These are phyloP conservation scores for Closterium sp. DNA, from an alignment of 139 green algal genomes.

Conservation along the genomic window DNA sequence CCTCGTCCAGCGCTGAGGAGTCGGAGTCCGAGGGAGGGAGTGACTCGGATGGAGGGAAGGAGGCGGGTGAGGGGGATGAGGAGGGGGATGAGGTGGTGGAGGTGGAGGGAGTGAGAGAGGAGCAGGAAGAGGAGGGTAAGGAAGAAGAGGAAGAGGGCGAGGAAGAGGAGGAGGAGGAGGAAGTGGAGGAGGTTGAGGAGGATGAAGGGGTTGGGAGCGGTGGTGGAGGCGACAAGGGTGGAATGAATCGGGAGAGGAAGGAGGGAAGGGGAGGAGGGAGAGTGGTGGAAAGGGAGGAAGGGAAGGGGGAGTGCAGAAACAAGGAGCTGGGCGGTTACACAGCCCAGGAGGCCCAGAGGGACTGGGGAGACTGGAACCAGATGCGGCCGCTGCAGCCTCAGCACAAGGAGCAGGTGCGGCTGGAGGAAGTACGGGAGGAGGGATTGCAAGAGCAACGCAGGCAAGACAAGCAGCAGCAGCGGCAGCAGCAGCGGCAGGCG, in stretches of 20 bases:
- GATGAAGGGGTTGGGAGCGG: neutral
- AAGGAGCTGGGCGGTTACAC: too few relatives aligned
- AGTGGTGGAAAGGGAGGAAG: neutral
- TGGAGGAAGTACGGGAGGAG: too few relatives aligned
- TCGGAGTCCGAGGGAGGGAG: neutral
- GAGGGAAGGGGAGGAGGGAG: neutral
- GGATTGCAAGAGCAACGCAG: too few relatives aligned
- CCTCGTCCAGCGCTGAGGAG: neutral
- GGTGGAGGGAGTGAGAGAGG: neutral
- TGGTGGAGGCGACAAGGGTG: too few relatives aligned
- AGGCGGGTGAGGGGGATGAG: neutral
- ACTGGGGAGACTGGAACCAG: too few relatives aligned
- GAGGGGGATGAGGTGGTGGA: neutral
- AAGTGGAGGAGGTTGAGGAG: neutral
- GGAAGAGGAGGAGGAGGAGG: neutral
- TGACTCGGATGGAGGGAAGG: neutral
- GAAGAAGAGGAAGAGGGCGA: neutral
- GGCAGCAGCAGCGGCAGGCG: neutral
- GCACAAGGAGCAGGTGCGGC: too few relatives aligned
- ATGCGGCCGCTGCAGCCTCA: too few relatives aligned
- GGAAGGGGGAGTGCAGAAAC: neutral
- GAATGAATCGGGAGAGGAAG: neutral
- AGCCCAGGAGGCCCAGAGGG: too few relatives aligned
- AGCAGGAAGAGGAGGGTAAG: neutral
- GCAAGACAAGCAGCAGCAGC: too few relatives aligned